These are phyloP conservation scores for barrel medic (Medicago truncatula) DNA, from an alignment of 306 rosid genomes.

Conservation along the genomic window MtrunA17r5.0-ANR NC_053046.1:17412501-17413000, in stretches of 20 bases:
- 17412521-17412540: constrained; percentile 3
- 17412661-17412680: constrained; percentile 93
- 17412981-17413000: not conserved
- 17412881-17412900: not conserved
- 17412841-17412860: not conserved
- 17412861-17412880: not conserved
- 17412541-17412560: constrained; percentile 83
- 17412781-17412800: constrained; percentile 59
- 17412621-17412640: constrained; percentile 74
- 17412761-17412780: constrained; percentile 84
- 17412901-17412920: not conserved
- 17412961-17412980: not conserved
- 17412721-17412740: constrained; percentile 89
- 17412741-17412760: constrained; percentile 81
- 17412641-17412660: constrained; percentile 94
- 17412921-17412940: not conserved
- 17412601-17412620: constrained; percentile 78
- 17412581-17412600: constrained; percentile 93
- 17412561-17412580: constrained; percentile 97
- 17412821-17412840: not conserved
- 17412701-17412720: constrained; percentile 94
- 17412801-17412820: constrained; percentile 23
- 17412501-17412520: constrained; percentile 32
- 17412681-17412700: constrained; percentile 92
- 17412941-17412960: not conserved